Percentiles rank a stretch among this genome's conserved stretches.
These are phyloP conservation scores for Colletotrichum noveboracense DNA, from an alignment of 2,329 filamentous ascomycete genomes.

Conservation along the genomic window DNA sequence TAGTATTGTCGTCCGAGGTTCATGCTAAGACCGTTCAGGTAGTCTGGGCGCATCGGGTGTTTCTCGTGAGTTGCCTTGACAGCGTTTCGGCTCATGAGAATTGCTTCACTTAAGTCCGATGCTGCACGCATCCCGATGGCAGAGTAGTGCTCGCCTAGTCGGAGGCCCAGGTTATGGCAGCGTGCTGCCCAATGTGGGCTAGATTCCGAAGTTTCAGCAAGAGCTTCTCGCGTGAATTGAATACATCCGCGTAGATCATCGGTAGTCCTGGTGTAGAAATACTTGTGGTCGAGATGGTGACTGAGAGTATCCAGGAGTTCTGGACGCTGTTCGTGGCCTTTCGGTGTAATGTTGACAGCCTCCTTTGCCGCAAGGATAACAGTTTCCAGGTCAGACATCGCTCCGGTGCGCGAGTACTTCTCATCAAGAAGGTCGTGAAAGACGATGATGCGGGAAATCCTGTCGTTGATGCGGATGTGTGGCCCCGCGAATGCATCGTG, in stretches of 20 bases:
- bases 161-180: background rate
- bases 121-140: background rate
- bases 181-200: background rate
- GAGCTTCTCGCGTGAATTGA: background rate
- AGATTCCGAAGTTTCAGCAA: background rate
- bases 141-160: background rate
- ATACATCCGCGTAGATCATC: background rate
- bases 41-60: background rate
- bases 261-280: background rate
- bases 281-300: background rate
- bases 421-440: background rate
- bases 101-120: background rate
- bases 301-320: background rate
- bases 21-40: background rate
- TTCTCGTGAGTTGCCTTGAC: background rate
- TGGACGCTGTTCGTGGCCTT: background rate
- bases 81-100: background rate
- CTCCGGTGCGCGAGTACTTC: background rate
- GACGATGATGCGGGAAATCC: background rate
- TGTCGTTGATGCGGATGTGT: background rate
- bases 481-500: background rate
- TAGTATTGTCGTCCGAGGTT: background rate
- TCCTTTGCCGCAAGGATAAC: background rate
- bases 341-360: background rate
- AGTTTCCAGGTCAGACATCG: background rate